Conservation (phyloP, 2,329 filamentous ascomycete species). For the Aspergillus hortae region DNA sequence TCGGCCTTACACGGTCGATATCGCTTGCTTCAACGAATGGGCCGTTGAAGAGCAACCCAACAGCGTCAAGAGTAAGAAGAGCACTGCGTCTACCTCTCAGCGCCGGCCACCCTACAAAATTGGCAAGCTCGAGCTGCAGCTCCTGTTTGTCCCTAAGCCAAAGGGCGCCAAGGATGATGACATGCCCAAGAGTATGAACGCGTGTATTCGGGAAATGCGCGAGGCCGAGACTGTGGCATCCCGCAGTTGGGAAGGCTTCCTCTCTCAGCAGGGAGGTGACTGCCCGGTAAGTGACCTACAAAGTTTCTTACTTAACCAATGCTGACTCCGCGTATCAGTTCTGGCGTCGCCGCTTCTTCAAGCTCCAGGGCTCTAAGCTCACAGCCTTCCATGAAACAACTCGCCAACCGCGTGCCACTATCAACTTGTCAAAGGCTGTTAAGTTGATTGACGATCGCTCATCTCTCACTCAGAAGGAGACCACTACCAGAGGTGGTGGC, state of each 20-base stretch:
- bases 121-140: conserved; percentile 88
- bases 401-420: conserved; percentile 90
- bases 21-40: conserved; percentile 98
- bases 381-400: conserved; percentile 96
- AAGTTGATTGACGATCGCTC: conserved; percentile 91
- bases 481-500: conserved; percentile 68
- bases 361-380: conserved; percentile 82
- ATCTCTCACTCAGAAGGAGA: conserved; percentile 78
- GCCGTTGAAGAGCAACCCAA: conserved; percentile 80
- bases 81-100: conserved; percentile 56
- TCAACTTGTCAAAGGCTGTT: conserved; percentile 89
- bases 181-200: conserved; percentile 99
- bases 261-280: conserved; percentile 96
- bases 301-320: neutral
- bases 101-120: conserved; percentile 90
- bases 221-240: conserved; percentile 78
- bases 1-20: conserved; percentile 79
- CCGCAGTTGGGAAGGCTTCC: conserved; percentile 77
- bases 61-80: conserved; percentile 92
- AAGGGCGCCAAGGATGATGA: conserved; percentile 85
- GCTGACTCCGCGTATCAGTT: conserved; percentile 54
- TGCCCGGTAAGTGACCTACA: conserved; percentile 71
- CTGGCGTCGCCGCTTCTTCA: conserved; percentile 98
- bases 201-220: conserved; percentile 87
- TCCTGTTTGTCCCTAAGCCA: conserved; percentile 90